A percentile compares a stretch with the other conserved stretches of the same genome.
phyloP scores from a whole-genome alignment of 2,329 filamentous ascomycete genomes.

The Pseudopithomyces chartarum region DNA sequence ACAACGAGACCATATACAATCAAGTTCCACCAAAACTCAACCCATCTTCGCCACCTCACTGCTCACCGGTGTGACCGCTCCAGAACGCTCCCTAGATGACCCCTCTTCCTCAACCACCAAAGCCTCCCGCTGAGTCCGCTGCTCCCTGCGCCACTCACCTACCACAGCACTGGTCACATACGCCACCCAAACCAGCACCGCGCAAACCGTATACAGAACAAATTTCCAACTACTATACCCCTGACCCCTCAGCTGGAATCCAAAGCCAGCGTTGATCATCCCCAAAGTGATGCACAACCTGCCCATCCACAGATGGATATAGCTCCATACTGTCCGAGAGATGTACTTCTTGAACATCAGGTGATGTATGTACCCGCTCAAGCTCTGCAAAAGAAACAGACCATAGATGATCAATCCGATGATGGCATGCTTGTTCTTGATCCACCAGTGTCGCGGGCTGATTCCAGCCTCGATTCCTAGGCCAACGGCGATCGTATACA shows the following conservation, averaged over 20 bases:
- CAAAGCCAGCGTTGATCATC: conserved; percentile 62
- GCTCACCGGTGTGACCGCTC: too few relatives aligned
- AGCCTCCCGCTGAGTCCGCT: not conserved
- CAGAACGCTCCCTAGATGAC: not conserved
- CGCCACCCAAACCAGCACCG: not conserved
- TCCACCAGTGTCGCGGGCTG: conserved; percentile 27
- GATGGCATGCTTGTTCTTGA: conserved; percentile 53
- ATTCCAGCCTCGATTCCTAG: conserved; percentile 57
- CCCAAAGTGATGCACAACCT: conserved; percentile 56
- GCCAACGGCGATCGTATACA: conserved; percentile 56
- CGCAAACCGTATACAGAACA: not conserved
- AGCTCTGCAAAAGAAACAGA: conserved; percentile 59
- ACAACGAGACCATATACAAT: too few relatives aligned
- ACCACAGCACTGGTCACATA: not conserved
- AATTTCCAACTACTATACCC: not conserved
- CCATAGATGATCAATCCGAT: conserved; percentile 59
- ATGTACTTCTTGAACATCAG: conserved; percentile 53
- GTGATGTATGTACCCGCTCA: conserved; percentile 59
- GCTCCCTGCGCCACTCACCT: not conserved
- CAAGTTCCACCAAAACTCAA: not conserved
- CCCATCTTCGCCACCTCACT: not conserved
- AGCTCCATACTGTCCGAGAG: conserved; percentile 51
- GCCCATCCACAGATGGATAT: conserved; percentile 61
- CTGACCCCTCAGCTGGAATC: conserved; percentile 40
- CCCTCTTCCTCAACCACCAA: not conserved